phyloP scores from a whole-genome alignment of 306 rosid genomes.

The Pachyrhizus erosus region DNA sequence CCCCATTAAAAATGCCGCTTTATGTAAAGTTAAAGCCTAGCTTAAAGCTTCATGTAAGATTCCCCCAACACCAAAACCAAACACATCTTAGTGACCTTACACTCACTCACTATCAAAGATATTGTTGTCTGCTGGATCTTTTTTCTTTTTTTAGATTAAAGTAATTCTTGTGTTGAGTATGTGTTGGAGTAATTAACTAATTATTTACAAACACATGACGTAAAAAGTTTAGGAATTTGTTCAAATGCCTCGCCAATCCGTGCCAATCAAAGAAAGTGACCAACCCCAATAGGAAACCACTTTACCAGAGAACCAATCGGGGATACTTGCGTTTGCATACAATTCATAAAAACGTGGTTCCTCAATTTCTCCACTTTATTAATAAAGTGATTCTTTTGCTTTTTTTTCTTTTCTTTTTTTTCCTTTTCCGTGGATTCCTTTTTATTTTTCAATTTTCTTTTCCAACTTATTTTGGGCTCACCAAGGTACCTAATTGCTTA shows the following conservation, averaged over 20 bases:
- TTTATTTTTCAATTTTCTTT: background rate
- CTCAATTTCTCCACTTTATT: background rate
- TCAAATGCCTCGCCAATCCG: background rate
- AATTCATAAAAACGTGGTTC: background rate
- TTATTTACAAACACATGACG: background rate
- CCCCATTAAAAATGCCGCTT: background rate
- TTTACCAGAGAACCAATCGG: background rate
- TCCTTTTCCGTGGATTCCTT: background rate
- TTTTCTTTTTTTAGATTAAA: background rate
- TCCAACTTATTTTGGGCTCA: too few relatives aligned
- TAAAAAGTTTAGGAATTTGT: background rate
- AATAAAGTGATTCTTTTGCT: slow-evolving; percentile 16
- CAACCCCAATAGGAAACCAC: background rate
- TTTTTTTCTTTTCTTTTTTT: too few relatives aligned
- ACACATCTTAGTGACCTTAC: background rate
- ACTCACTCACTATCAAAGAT: background rate
- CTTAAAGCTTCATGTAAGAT: too few relatives aligned
- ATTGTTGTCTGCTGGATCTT: background rate
- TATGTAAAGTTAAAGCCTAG: background rate
- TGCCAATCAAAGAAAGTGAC: background rate
- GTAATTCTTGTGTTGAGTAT: background rate
- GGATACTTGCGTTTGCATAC: background rate
- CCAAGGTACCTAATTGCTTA: background rate
- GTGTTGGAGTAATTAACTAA: background rate
- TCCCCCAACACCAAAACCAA: too few relatives aligned